Base-by-base conservation (phyloP, 2,329 filamentous ascomycete species). In the Diaporthe velutina region DNA sequence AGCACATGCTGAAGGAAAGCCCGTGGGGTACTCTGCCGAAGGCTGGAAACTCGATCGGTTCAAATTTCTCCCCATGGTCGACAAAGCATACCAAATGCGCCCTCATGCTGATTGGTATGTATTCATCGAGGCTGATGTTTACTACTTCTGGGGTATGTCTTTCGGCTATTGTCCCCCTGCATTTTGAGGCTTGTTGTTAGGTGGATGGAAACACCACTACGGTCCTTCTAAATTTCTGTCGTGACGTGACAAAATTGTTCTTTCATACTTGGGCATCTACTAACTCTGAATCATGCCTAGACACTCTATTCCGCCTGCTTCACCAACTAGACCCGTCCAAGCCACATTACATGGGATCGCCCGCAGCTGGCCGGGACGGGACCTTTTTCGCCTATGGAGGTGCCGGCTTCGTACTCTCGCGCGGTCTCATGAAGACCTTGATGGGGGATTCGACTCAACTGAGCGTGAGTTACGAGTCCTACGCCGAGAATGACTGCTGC, bases 41-140 rank as follows among this genome's bases (percentile, higher is more conserved):
- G 60, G 60, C 25, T 64, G 60, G 60, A 64, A 64, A 33, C 60
- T 64, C 40, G 60, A 64, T 13, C 60, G 60, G 4, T 64, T 64
- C 40, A 64, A 64, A 13, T 64, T 64, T 28, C 25, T 48, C 19
- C 35, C 58, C 15, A 61, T 61, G 58, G 58, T 64, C 8, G 60
- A 64, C n/a, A 64, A 48, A 40, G 40, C 40, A 19, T 64, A 64
- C 4, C 25, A 64, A 25, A 48, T 64, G 60, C 60, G 60, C 13
- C 58, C 38, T 2, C 25, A 48, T 13, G 60, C 60, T 22, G 40
- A 64, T 13, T 64, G 40, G 60, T 64, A 33, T 33, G 60, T 48
- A 25, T 64, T 64, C 9, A 64, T 48, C 40, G 60, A 64, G 25
- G 60, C 60, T 30, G 60, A 64, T 48, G 60, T 64, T 8, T 64